Conservation (phyloP, 257 asterid genomes). For the Nicotiana knightiana region DNA sequence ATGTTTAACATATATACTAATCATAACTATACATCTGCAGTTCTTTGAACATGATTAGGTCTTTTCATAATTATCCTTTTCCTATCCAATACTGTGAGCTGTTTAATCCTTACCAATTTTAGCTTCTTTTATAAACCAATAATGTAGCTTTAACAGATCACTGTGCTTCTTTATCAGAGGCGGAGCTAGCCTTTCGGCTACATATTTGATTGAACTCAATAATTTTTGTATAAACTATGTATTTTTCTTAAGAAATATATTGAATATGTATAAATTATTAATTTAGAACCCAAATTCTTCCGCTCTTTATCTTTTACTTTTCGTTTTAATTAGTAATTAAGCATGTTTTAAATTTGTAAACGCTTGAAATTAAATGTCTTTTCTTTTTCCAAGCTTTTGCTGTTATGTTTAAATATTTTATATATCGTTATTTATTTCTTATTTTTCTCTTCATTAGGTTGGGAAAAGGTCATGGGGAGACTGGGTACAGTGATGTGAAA, state of each 20-base stretch:
- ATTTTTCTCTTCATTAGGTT: neutral
- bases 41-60: neutral
- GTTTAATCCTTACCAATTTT: neutral
- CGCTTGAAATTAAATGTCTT: neutral
- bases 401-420: neutral
- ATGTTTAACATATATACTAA: neutral
- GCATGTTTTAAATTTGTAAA: neutral
- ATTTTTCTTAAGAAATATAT: no score
- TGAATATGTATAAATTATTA: no score
- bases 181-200: no score
- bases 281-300: no score
- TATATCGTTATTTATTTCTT: neutral
- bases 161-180: no score
- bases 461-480: neutral
- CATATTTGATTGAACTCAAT: no score
- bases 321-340: no score
- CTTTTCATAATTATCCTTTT: neutral
- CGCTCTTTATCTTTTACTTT: neutral
- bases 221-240: no score
- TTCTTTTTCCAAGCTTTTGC: neutral
- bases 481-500: slow-evolving; percentile 8
- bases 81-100: neutral
- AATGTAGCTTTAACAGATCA: neutral
- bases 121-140: neutral
- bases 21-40: neutral